Evolutionary conservation across 768 basidiomycete species (phyloP), one percentile per base, ranked within the genome.

Genomic region (Crassisporium funariophilum): DNA sequence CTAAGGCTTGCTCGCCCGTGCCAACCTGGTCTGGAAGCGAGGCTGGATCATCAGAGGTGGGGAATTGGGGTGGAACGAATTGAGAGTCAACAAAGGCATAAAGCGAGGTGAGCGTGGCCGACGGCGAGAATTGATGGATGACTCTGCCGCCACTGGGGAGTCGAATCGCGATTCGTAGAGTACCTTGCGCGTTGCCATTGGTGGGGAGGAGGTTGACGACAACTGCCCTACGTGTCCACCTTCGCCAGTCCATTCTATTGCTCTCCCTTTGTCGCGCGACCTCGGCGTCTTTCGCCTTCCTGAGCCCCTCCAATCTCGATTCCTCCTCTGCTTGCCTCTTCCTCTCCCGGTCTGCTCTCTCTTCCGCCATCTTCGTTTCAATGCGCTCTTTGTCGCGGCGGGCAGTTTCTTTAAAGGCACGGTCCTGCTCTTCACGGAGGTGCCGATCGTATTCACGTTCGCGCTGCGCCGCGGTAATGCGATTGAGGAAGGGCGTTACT

Each of bases 381-480:
- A 91, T 82, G 37, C 84, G 74, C 61, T 86, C 88, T 19, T 76
- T 71, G 62, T 97, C 95, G 4, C 78, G 67, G 27, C 71, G 60
- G 2, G 81, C 84, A 0, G 84, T 75, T 42, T 85, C 82, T 29
- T 70, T 68, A 63, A 91, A 91, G 1, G 90, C 89, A 7, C 78
- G 74, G 57, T 95, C 94, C 56, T 94, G 92, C 56, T 89, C 86
- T 20, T 83, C 86, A 10, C 93, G 77, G 15, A 93, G 59, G 15
- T 72, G 67, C 10, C 91, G 75, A 15, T 87, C 82, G 4, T 66
- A 68, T 25, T 76, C 74, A 2, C 71, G 67, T 16, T 53, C 85
- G 67, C 59, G 81, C 61, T 71, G 63, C 39, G 79, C 73, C 0
- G 74, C 60, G 12, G 71, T 77, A 43, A 91, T 71, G 13, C 86